Percentiles rank a stretch among this genome's conserved stretches.
phyloP scores from a whole-genome alignment of 2,329 filamentous ascomycete species.

The Xylaria digitata region DNA sequence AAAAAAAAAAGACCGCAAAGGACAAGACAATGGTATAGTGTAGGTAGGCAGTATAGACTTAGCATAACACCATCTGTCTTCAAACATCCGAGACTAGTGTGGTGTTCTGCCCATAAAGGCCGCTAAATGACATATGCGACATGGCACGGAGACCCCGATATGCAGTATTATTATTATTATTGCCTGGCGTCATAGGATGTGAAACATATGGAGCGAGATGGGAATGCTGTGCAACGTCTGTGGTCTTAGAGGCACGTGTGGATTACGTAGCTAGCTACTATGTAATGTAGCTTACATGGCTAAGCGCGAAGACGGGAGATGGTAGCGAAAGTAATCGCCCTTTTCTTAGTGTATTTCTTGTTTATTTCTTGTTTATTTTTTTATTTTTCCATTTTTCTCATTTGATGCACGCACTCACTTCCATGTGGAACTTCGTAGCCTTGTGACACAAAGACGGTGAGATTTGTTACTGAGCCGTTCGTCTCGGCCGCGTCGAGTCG shows the following conservation, averaged over 20 bases:
- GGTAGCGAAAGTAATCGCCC: neutral
- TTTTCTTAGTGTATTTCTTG: too few species aligned
- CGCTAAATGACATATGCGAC: conserved; percentile 11
- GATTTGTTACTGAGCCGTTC: conserved; percentile 33
- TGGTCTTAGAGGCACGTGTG: conserved; percentile 7
- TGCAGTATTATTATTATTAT: conserved; percentile 1
- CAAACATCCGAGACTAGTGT: conserved; percentile 3
- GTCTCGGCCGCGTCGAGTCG: conserved; percentile 12
- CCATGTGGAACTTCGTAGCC: conserved; percentile 40
- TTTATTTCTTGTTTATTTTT: too few species aligned
- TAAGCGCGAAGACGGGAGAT: neutral
- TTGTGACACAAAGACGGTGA: conserved; percentile 42
- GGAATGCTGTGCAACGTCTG: conserved; percentile 9
- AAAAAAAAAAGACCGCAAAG: neutral
- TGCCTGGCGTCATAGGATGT: conserved; percentile 1
- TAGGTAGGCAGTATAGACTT: neutral
- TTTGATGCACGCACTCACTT: conserved; percentile 5
- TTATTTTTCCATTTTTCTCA: too few species aligned
- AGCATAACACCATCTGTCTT: neutral
- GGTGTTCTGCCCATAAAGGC: neutral
- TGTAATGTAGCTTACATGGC: neutral
- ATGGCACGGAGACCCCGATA: conserved; percentile 17
- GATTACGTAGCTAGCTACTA: neutral
- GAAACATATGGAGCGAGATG: conserved; percentile 18
- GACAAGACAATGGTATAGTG: neutral